Percentiles rank a stretch among this genome's conserved stretches.
Conservation (phyloP, 2,329 filamentous ascomycete genomes). For the Phyllosticta capitalensis region DNA sequence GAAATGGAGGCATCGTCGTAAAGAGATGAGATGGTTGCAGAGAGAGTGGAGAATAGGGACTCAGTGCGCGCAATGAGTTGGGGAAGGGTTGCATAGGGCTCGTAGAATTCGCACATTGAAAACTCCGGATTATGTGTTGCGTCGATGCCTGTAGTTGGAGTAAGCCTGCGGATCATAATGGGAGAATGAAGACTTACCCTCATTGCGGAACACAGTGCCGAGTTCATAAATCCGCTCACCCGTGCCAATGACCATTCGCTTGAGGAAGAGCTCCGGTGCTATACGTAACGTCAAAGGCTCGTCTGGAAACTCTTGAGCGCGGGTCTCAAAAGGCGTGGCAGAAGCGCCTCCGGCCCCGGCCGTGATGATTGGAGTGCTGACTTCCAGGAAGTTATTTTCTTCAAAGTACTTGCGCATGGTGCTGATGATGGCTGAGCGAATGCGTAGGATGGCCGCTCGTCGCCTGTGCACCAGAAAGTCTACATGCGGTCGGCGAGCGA, state of each 20-base stretch:
- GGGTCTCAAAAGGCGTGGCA: conserved; percentile 77
- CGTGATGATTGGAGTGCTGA: conserved; percentile 82
- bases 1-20: conserved; percentile 24
- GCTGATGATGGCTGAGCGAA: conserved; percentile 66
- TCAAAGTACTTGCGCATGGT: conserved; percentile 66
- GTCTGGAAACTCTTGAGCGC: conserved; percentile 64
- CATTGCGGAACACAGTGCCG: conserved; percentile 84
- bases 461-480: conserved; percentile 71
- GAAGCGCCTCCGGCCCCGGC: conserved; percentile 76
- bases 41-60: conserved; percentile 46
- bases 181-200: conserved; percentile 47
- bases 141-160: conserved; percentile 48
- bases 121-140: conserved; percentile 95
- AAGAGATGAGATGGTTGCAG: conserved; percentile 38
- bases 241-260: conserved; percentile 80
- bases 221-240: conserved; percentile 89
- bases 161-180: neutral
- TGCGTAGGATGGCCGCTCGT: conserved; percentile 58
- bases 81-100: conserved; percentile 67
- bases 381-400: conserved; percentile 66
- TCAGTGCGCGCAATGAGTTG: conserved; percentile 71
- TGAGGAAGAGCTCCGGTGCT: conserved; percentile 91
- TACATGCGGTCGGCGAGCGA: conserved; percentile 69
- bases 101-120: conserved; percentile 95
- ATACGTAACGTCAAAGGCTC: conserved; percentile 71